Evolutionary conservation across 2,329 filamentous ascomycete species (phyloP).

Genomic region (Lithohypha guttulata): DNA sequence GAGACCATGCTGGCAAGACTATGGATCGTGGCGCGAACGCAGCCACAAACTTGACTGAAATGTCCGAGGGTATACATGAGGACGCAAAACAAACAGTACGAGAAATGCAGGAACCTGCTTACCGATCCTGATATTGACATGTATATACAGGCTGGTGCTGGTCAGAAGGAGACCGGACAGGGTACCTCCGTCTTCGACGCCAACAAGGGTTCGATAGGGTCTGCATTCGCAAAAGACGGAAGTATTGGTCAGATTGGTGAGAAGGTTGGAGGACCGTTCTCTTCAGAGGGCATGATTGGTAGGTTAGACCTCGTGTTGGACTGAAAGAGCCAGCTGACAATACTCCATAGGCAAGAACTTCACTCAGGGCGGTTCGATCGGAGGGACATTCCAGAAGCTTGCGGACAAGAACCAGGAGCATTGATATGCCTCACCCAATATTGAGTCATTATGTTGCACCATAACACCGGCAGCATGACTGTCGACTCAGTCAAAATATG

Average conservation of each 20-base stretch:
- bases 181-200: constrained; percentile 2
- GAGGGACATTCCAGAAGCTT: constrained; percentile 12
- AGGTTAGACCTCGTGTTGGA: not conserved
- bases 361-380: constrained; percentile 12
- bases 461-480: not conserved
- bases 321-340: not conserved
- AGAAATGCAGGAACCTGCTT: not conserved
- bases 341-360: constrained; percentile 15
- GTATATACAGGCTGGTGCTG: not conserved
- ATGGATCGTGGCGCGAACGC: not conserved
- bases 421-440: not conserved
- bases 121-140: not conserved
- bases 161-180: not conserved
- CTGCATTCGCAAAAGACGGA: constrained; percentile 6
- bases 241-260: constrained; percentile 11
- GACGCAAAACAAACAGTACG: constrained; percentile 1
- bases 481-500: not conserved
- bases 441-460: not conserved
- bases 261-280: constrained; percentile 13
- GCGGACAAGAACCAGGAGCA: constrained; percentile 10
- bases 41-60: constrained; percentile 2
- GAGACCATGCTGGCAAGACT: constrained; percentile 1
- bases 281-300: constrained; percentile 4
- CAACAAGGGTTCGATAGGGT: not conserved
- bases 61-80: constrained; percentile 3